phyloP scores from a whole-genome alignment of 169 alveolate species.

The Amoebophrya sp. region DNA sequence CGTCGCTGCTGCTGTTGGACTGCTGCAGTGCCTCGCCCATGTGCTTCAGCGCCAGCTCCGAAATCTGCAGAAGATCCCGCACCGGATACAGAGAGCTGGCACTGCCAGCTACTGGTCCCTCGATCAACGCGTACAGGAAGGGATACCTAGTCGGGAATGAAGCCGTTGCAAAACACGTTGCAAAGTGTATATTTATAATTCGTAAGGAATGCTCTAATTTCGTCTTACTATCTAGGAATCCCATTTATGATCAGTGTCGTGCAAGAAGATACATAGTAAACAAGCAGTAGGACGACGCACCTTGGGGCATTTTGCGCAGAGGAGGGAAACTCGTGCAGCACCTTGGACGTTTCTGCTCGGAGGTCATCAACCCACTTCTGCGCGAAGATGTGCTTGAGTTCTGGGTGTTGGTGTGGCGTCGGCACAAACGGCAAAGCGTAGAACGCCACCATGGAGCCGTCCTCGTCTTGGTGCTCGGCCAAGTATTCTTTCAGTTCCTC shows the following conservation, averaged over 20 bases:
- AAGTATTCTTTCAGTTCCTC: background rate
- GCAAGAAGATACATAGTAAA: too few species aligned
- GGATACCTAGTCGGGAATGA: background rate
- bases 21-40: too few species aligned
- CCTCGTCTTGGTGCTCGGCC: background rate
- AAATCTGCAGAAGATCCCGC: background rate
- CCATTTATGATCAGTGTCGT: too few species aligned
- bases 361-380: background rate
- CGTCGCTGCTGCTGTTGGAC: background rate
- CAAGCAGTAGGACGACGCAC: too few species aligned
- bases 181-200: too few species aligned
- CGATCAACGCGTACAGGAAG: background rate
- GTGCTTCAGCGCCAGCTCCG: background rate
- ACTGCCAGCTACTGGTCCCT: background rate
- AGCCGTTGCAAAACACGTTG: too few species aligned
- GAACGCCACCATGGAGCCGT: background rate
- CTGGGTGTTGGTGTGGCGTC: background rate
- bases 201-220: too few species aligned
- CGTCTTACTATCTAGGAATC: too few species aligned
- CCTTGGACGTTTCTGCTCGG: background rate
- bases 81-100: background rate
- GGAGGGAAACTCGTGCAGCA: background rate
- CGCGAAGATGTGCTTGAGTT: background rate
- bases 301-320: background rate
- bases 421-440: conserved; percentile 15